Evolutionary conservation across 176 grass and related monocot species (phyloP), one percentile per base, ranked within the genome.

Genomic region (Typha latifolia): DNA sequence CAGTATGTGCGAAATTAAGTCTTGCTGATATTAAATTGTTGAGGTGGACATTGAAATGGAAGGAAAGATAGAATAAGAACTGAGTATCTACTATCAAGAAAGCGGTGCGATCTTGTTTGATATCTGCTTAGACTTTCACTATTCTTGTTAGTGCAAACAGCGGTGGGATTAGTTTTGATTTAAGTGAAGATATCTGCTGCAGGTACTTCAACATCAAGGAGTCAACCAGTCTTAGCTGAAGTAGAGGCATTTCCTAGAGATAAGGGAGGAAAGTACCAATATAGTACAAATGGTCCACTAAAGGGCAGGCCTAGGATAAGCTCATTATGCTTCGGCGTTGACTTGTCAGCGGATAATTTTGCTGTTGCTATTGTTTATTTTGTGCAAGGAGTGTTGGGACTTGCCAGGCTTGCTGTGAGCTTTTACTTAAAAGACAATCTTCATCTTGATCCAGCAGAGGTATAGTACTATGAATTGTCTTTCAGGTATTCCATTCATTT

Each of bases 331-430:
- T 99, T 87, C 61, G 89, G 95, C 56, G 95, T 99, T 53, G 89
- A 94, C 37, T 77, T 99, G 23, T 90, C 89, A 48, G 84, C 95
- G 4, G 95, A 93, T 75, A 99, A 99, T 69, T 71, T 93, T 78
- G 95, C 95, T 23, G 95, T 99, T 77, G 89, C 95, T 61, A 93
- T 87, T 69, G 95, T 99, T 21, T 99, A 99, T 78, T 99, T 99
- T 85, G 89, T 99, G 49, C 95, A 99, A 99, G 95, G 95, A 27
- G 95, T 99, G 78, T 81, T 99, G 82, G 89, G 95, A 26, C 86
- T 99, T 62, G 83, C 95, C 21, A 83, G 95, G 74, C 95, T 99
- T 82, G 95, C 95, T 81, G 86, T 99, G 61, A 94, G 71, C 73
- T 99, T 99, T 66, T 99, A 90, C 78, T 82, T 99, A 56, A 99